Conservation (phyloP, 768 basidiomycete genomes). For the Hortiboletus campestris region DNA sequence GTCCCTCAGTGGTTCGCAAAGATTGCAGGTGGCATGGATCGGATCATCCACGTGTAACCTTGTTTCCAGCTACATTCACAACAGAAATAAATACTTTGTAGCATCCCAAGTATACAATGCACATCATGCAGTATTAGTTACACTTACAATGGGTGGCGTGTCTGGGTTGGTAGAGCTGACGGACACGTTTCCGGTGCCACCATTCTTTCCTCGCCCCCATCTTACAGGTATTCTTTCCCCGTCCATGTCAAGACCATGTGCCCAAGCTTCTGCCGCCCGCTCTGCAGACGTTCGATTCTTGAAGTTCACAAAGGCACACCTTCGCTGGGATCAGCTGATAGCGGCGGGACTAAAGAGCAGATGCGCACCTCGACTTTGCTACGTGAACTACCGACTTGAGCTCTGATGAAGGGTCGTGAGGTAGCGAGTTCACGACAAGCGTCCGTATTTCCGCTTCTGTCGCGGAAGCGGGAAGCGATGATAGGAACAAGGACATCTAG, state of each 20-base stretch:
- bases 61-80: background rate
- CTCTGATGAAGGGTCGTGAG: conserved; percentile 58
- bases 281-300: conserved; percentile 81
- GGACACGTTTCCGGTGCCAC: conserved; percentile 34
- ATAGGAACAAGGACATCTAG: conserved; percentile 85
- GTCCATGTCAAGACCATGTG: conserved; percentile 87
- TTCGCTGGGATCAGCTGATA: conserved; percentile 25
- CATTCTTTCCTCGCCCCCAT: conserved; percentile 81
- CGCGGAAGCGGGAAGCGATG: conserved; percentile 65
- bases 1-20: background rate
- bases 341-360: background rate
- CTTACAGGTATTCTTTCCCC: conserved; percentile 70
- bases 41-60: background rate
- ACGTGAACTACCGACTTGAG: conserved; percentile 86
- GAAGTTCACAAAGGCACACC: conserved; percentile 97
- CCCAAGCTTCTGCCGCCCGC: conserved; percentile 82
- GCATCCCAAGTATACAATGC: background rate
- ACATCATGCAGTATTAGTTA: conserved; percentile 14
- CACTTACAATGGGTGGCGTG: conserved; percentile 4
- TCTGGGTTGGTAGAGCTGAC: background rate
- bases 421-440: conserved; percentile 63
- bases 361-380: conserved; percentile 66
- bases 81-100: background rate
- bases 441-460: conserved; percentile 77
- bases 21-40: background rate